Percentiles rank a stretch among this genome's conserved stretches.
Evolutionary conservation across 176 grass and related monocot species (phyloP).

Genomic region (Chrysopogon serrulatus): DNA sequence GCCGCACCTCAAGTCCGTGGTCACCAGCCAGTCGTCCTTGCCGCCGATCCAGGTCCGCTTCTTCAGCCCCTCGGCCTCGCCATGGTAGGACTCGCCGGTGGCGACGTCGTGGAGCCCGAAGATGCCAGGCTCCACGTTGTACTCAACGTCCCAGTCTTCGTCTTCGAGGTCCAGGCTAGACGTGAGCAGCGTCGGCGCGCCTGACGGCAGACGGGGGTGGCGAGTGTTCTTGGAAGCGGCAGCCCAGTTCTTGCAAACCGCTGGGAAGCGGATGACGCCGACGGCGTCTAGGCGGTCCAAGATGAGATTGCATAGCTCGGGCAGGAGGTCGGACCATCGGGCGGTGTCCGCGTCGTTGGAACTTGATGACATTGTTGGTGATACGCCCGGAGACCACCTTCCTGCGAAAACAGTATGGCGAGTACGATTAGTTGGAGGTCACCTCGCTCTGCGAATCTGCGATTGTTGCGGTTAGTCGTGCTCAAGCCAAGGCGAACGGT

Average conservation of each 20-base stretch:
- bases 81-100: neutral
- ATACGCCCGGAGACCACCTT: neutral
- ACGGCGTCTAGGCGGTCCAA: neutral
- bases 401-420: neutral
- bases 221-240: neutral
- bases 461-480: no score
- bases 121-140: neutral
- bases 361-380: neutral
- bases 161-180: neutral
- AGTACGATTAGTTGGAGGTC: neutral
- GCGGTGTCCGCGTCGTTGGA: neutral
- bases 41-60: neutral
- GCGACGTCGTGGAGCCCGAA: neutral
- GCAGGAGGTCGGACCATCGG: neutral
- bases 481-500: no score
- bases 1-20: neutral
- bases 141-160: neutral
- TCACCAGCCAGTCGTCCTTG: conserved; percentile 7
- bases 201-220: neutral
- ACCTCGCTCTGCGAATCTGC: no score
- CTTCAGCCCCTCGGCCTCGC: neutral
- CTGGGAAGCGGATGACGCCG: neutral
- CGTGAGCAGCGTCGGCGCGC: neutral
- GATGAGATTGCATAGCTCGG: neutral
- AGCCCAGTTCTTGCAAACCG: neutral